Evolutionary conservation across 78 protist genomes (phyloP), one percentile per base, ranked within the genome.

Genomic region (Chrysochromulina parva): DNA sequence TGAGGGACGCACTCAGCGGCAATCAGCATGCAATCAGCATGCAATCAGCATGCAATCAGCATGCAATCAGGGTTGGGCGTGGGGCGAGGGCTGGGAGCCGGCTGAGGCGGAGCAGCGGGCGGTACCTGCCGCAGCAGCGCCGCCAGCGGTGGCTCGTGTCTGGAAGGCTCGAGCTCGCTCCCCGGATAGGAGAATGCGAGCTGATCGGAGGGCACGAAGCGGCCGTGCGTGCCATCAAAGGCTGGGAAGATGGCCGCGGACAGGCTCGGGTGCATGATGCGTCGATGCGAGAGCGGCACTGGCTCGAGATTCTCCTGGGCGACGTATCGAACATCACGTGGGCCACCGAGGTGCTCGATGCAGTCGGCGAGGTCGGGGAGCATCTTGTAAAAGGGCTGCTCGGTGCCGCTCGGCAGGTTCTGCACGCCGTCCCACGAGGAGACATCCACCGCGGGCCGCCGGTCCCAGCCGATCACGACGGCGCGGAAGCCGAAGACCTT

Each of bases 251-350:
- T 14, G 11, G 78, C 53, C 24, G 11, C 82, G 82, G 48, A 0
- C 16, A 13, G 4, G 57, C 24, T 1, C 13, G 82, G 82, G 82
- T 74, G 82, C 57, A 16, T 22, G 20, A 74, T 13, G n/a, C 82
- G 82, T 9, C 28, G 16, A 26, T 17, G 26, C 55, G 19, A 26
- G 19, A n/a, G 82, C 57, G 19, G 28, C 13, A 48, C 19, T 14
- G 57, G 82, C 57, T 28, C 57, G 13, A 74, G 82, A 13, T 74
- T 74, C 82, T 74, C 82, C 82, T 74, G 58, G 28, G 82, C 82
- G 13, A 74, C 82, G 55, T 74, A 74, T 9, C 16, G 9, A 3
- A 74, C 11, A 3, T 74, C 82, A 3, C 82, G 53, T 14, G 53
- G 82, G 57, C 62, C 62, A 58, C 82, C 53, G 55, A 74, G 24